Base-by-base conservation (phyloP, 2,329 filamentous ascomycete species). In the Keithomyces neogunnii region DNA sequence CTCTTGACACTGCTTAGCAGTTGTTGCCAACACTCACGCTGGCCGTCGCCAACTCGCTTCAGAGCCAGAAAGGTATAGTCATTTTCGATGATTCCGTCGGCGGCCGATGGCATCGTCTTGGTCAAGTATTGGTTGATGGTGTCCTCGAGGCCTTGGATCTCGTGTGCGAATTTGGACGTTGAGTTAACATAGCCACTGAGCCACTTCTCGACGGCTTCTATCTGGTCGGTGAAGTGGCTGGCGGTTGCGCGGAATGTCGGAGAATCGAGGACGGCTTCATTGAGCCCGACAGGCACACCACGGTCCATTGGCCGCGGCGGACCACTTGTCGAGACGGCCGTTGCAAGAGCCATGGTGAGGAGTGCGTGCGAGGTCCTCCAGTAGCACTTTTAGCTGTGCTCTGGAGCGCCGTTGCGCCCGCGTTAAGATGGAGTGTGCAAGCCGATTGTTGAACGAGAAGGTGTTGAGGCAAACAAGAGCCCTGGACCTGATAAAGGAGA, bases 191-290 rank as follows among this genome's bases (percentile, higher is more conserved):
- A 81, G 49, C 71, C 72, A 42, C 79, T 90, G 32, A 99, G 86
- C 93, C 93, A 99, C 77, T 82, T 84, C 69, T 97, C 93, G 53
- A 97, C 80, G 51, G 83, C 79, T 58, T 97, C 93, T 62, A 96
- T 82, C 72, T 99, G 92, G 58, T 97, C 93, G 56, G 83, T 80
- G 65, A 96, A 96, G 71, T 96, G 89, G 45, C 86, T 73, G 42
- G 89, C 82, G 28, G 88, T 88, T 45, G 91, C 89, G 57, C 93
- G 89, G 68, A 97, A 97, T 36, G 91, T 95, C 30, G 93, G 93
- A 39, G 91, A 96, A 71, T 99, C 93, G 72, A 97, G 86, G 26
- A 90, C 88, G 48, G 93, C 93, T 78, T 99, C 93, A 72, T 92
- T 93, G 60, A 97, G 79, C 55, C 85, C 84, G 36, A 97, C 91